Percentiles rank a stretch among this genome's conserved stretches.
Conservation (phyloP, 805 yeast species). For the Ogataea sp. region DNA sequence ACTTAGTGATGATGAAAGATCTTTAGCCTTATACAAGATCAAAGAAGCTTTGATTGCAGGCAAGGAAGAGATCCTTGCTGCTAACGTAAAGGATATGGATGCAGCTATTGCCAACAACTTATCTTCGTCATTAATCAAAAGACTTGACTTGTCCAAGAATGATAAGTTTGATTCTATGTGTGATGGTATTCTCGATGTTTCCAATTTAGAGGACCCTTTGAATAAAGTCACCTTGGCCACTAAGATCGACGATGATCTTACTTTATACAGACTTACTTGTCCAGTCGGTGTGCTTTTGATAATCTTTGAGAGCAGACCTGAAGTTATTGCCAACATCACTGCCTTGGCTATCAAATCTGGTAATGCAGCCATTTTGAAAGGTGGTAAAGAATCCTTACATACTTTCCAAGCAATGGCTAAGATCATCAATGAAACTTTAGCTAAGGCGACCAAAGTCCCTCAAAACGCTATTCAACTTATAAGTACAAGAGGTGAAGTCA, state of each 20-base stretch:
- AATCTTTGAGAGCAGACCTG: slow-evolving; percentile 95
- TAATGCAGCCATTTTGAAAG: slow-evolving; percentile 92
- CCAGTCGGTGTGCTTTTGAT: slow-evolving; percentile 93
- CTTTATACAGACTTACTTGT: slow-evolving; percentile 73
- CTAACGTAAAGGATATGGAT: slow-evolving; percentile 70
- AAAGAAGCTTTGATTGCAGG: slow-evolving; percentile 56
- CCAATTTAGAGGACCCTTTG: slow-evolving; percentile 82
- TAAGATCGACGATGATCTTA: slow-evolving; percentile 84
- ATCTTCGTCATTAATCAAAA: slow-evolving; percentile 64
- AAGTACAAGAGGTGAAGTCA: slow-evolving; percentile 83
- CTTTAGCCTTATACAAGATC: slow-evolving; percentile 61
- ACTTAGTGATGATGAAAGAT: slow-evolving; percentile 62
- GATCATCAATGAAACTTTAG: slow-evolving; percentile 55
- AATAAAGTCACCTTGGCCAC: slow-evolving; percentile 82
- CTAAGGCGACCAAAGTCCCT: slow-evolving; percentile 62
- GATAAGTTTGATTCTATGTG: slow-evolving; percentile 92
- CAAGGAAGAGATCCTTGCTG: slow-evolving; percentile 57
- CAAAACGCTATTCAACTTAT: slow-evolving; percentile 76
- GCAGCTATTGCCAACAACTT: slow-evolving; percentile 56
- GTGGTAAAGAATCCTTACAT: slow-evolving; percentile 88
- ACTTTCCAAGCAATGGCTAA: slow-evolving; percentile 79
- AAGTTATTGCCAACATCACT: slow-evolving; percentile 95
- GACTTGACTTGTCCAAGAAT: slow-evolving; percentile 73
- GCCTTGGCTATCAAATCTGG: slow-evolving; percentile 95
- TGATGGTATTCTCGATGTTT: slow-evolving; percentile 90